These are phyloP conservation scores for Silene conica DNA, from an alignment of 148 eudicot species.

Conservation along the genomic window DNA sequence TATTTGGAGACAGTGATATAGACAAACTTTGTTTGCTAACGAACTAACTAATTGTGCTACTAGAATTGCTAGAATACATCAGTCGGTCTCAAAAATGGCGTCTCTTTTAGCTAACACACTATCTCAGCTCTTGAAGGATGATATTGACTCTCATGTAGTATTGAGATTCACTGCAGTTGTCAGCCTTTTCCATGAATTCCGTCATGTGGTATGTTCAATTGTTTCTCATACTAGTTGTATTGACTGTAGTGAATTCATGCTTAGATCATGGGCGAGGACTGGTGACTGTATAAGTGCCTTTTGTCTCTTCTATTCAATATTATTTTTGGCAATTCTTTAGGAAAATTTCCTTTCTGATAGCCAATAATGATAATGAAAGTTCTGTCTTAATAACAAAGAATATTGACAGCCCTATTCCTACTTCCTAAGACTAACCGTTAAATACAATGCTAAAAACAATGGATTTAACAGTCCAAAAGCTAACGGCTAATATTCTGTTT, in stretches of 20 bases:
- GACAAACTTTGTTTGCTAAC: too few species aligned
- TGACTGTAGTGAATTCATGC: neutral
- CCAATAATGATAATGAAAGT: neutral
- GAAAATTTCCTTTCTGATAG: neutral
- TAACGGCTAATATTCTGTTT: too few species aligned
- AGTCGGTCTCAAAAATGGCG: too few species aligned
- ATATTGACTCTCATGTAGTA: slow-evolving; percentile 54
- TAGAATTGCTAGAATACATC: too few species aligned
- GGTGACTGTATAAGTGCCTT: neutral
- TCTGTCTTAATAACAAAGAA: neutral
- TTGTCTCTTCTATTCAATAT: neutral
- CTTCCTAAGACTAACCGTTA: too few species aligned
- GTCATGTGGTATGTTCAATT: slow-evolving; percentile 77
- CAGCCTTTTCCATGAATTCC: slow-evolving; percentile 88
- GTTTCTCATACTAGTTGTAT: neutral
- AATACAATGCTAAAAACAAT: too few species aligned
- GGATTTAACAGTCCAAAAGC: too few species aligned
- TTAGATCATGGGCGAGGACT: neutral
- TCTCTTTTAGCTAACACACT: too few species aligned
- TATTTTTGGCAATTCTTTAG: neutral
- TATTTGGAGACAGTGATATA: too few species aligned
- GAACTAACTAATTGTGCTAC: too few species aligned
- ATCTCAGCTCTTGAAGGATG: slow-evolving; percentile 68
- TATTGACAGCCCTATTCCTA: too few species aligned
- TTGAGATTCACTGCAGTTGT: slow-evolving; percentile 87